Percentiles rank a stretch among this genome's conserved stretches.
Evolutionary conservation across 1,284 basidiomycete species (phyloP).

Genomic region (Pseudozyma sp.): DNA sequence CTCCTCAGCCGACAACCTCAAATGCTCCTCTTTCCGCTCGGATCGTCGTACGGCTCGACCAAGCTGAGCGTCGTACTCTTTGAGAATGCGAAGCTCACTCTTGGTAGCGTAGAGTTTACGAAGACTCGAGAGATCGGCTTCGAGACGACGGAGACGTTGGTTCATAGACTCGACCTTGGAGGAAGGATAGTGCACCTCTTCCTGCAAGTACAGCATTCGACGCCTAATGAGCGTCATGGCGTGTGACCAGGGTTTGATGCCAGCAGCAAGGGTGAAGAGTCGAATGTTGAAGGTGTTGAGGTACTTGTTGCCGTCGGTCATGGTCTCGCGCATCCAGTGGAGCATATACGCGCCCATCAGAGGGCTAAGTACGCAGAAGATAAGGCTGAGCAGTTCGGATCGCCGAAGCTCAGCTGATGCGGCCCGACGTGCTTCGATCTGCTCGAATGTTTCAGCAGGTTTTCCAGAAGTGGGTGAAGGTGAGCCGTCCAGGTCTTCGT

Average conservation of each 20-base stretch:
- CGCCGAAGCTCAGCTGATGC: constrained; percentile 64
- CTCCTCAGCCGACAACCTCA: constrained; percentile 58
- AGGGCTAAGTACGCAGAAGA: constrained; percentile 65
- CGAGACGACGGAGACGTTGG: constrained; percentile 62
- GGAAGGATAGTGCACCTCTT: constrained; percentile 64
- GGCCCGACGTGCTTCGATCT: constrained; percentile 31
- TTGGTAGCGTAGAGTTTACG: constrained; percentile 63
- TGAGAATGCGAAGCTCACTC: constrained; percentile 64
- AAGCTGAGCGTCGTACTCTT: constrained; percentile 67
- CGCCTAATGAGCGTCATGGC: constrained; percentile 46
- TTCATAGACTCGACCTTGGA: constrained; percentile 66
- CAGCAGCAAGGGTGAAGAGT: constrained; percentile 68
- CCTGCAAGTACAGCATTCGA: constrained; percentile 63
- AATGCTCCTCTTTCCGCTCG: constrained; percentile 63
- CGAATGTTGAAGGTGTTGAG: constrained; percentile 68
- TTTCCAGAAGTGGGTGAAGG: background rate
- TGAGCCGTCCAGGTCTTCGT: background rate
- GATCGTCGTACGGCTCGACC: constrained; percentile 65
- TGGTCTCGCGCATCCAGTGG: constrained; percentile 62
- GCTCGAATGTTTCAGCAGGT: constrained; percentile 15
- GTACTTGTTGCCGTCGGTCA: constrained; percentile 64
- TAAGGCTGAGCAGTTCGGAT: constrained; percentile 65
- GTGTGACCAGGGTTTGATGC: constrained; percentile 68
- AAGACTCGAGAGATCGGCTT: constrained; percentile 61
- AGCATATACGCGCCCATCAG: constrained; percentile 67